Conservation (phyloP, 352 stramenopile species). For the Phytopythium kandeliae region DNA sequence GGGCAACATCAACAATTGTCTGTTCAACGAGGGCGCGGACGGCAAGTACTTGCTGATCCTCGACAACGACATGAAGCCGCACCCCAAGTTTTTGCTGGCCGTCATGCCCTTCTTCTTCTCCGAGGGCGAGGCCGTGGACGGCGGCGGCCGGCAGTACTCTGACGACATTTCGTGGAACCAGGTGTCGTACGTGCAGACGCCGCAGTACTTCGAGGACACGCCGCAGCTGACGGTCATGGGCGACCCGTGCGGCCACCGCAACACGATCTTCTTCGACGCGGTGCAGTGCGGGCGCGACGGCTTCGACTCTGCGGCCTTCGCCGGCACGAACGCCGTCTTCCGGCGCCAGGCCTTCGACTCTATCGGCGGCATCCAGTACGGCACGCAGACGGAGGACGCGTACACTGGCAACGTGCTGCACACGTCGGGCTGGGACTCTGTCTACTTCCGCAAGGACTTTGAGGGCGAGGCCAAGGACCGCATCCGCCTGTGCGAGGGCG, state of each 20-base stretch:
- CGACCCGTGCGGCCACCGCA: slow-evolving; percentile 86
- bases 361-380: slow-evolving; percentile 87
- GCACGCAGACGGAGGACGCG: slow-evolving; percentile 89
- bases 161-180: slow-evolving; percentile 89
- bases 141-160: slow-evolving; percentile 77
- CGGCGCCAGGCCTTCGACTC: slow-evolving; percentile 86
- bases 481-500: slow-evolving; percentile 81
- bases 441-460: slow-evolving; percentile 90
- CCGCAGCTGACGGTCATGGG: slow-evolving; percentile 83
- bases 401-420: slow-evolving; percentile 85
- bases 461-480: slow-evolving; percentile 82
- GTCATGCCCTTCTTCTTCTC: slow-evolving; percentile 89
- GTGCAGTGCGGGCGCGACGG: slow-evolving; percentile 85
- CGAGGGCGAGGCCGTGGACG: slow-evolving; percentile 81
- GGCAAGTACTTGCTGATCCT: slow-evolving; percentile 89
- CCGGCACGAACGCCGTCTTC: slow-evolving; percentile 88
- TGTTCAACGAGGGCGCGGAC: slow-evolving; percentile 88
- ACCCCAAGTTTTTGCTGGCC: slow-evolving; percentile 83
- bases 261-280: slow-evolving; percentile 90
- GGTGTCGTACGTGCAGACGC: slow-evolving; percentile 86
- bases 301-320: slow-evolving; percentile 84
- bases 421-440: slow-evolving; percentile 78
- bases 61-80: slow-evolving; percentile 92
- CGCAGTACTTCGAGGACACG: slow-evolving; percentile 88
- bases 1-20: slow-evolving; percentile 89